Percentiles rank a stretch among this genome's conserved stretches.
phyloP scores from a whole-genome alignment of 176 grass and related monocot species.

The Oryza glumipatula region DNA sequence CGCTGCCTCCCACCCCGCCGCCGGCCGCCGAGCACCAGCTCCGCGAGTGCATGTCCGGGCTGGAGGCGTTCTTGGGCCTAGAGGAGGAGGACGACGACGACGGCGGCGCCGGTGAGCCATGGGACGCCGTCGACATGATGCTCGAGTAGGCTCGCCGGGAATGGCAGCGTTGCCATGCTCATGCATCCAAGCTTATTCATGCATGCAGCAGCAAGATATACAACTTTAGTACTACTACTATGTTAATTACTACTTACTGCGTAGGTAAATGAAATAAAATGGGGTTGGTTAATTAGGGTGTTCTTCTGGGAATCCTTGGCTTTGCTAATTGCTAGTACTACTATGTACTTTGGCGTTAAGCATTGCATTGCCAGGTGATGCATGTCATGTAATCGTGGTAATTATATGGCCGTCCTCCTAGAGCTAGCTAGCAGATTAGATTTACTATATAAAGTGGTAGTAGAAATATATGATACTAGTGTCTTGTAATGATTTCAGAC shows the following conservation, averaged over 20 bases:
- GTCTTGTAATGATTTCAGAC: not conserved
- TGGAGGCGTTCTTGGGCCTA: slow-evolving; percentile 57
- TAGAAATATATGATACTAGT: no score
- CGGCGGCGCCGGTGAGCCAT: not conserved
- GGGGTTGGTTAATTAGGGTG: not conserved
- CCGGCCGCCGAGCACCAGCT: not conserved
- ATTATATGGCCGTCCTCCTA: not conserved
- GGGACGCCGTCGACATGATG: slow-evolving; percentile 46
- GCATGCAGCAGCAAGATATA: not conserved
- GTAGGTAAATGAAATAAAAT: not conserved
- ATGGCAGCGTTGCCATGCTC: not conserved
- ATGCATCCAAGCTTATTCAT: not conserved
- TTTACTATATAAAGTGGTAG: no score
- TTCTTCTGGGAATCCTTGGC: not conserved
- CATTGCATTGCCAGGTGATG: not conserved
- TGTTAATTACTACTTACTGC: no score
- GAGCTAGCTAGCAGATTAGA: not conserved
- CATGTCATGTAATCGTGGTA: not conserved
- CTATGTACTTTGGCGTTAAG: not conserved
- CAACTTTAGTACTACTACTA: not conserved
- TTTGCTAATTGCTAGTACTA: not conserved
- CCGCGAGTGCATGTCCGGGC: slow-evolving; percentile 46
- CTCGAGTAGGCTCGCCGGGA: slow-evolving; percentile 4
- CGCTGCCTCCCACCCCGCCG: not conserved
- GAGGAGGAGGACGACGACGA: not conserved